These are phyloP conservation scores for Penicillium sp. DNA, from an alignment of 2,329 filamentous ascomycete species.

Conservation along the genomic window DNA sequence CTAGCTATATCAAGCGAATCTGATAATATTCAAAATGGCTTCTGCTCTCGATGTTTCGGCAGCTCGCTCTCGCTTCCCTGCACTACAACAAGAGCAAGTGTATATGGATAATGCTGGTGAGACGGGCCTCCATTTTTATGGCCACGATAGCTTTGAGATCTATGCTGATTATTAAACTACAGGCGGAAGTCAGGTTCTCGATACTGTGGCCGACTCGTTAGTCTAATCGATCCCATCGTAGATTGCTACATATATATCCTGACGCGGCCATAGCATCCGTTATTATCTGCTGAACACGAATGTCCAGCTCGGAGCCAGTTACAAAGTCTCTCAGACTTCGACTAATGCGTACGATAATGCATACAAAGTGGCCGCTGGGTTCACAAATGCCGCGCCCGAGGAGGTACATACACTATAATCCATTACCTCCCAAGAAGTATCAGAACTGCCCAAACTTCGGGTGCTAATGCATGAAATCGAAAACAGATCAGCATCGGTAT, in stretches of 20 bases:
- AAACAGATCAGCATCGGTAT: conserved; percentile 54
- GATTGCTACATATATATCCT: not conserved
- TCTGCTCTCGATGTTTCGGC: conserved; percentile 55
- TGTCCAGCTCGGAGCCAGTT: conserved; percentile 73
- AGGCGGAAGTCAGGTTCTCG: conserved; percentile 70
- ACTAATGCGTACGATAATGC: conserved; percentile 61
- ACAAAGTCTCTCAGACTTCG: conserved; percentile 60
- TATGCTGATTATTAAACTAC: not conserved
- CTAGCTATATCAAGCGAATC: not conserved
- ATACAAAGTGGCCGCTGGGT: conserved; percentile 65
- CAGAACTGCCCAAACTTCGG: not conserved
- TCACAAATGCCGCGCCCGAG: conserved; percentile 65
- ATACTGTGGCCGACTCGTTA: conserved; percentile 65
- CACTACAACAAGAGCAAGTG: conserved; percentile 64
- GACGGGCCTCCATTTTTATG: not conserved
- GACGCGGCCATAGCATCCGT: conserved; percentile 51
- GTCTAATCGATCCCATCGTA: conserved; percentile 21
- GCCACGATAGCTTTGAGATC: not conserved
- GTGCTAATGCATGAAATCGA: not conserved
- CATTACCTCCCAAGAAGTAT: not conserved
- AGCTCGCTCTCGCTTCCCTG: conserved; percentile 65
- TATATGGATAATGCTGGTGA: conserved; percentile 68
- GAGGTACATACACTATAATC: conserved; percentile 52
- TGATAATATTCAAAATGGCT: conserved; percentile 21
- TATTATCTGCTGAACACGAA: conserved; percentile 68